Conservation (phyloP, 345 rosid genomes). For the Conringia planisiliqua region DNA sequence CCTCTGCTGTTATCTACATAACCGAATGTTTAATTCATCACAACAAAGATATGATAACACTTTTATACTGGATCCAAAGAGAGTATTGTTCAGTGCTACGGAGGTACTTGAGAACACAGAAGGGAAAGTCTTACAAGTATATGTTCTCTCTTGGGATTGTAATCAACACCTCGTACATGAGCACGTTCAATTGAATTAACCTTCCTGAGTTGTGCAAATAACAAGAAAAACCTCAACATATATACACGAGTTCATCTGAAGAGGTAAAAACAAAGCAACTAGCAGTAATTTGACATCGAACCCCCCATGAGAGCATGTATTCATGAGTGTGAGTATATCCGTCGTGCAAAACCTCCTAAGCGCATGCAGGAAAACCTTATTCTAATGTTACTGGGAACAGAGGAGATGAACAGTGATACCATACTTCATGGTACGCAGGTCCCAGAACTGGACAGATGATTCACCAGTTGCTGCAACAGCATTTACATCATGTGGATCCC, state of each 20-base stretch:
- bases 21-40: background rate
- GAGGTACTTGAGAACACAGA: background rate
- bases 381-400: background rate
- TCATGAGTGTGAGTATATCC: background rate
- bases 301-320: background rate
- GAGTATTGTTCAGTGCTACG: background rate
- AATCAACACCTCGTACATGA: slow-evolving; percentile 63
- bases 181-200: slow-evolving; percentile 59
- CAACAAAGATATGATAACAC: background rate
- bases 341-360: background rate
- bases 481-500: slow-evolving; percentile 92
- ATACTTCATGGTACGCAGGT: slow-evolving; percentile 81
- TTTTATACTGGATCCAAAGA: background rate
- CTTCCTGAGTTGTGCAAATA: slow-evolving; percentile 47
- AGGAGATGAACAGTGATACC: slow-evolving; percentile 23
- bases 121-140: slow-evolving; percentile 52
- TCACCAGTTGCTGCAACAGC: slow-evolving; percentile 78
- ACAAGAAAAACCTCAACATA: background rate
- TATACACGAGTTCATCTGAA: background rate
- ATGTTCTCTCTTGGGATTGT: slow-evolving; percentile 61
- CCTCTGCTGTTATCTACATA: slow-evolving; percentile 67
- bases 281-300: background rate
- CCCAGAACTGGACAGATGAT: slow-evolving; percentile 92
- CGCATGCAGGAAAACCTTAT: background rate
- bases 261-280: background rate